Conservation (phyloP, 352 stramenopile genomes). For the Phytopythium cucurbitacearum region DNA sequence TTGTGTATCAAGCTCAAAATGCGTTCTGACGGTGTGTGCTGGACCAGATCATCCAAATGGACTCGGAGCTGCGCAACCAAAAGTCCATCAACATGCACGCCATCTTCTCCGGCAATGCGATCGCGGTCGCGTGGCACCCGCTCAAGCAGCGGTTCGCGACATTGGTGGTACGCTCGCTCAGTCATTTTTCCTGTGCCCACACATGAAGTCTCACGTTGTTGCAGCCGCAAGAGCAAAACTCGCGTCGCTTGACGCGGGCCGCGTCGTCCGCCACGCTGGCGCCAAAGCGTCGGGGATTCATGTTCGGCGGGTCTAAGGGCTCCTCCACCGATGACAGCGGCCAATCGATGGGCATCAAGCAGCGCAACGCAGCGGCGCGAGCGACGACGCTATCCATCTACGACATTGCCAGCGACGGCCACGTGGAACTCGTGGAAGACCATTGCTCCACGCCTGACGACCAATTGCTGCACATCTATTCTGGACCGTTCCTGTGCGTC, state of each 20-base stretch:
- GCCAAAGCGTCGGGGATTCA: conserved; percentile 51
- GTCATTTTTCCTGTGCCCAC: neutral
- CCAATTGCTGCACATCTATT: conserved; percentile 63
- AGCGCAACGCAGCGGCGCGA: conserved; percentile 33
- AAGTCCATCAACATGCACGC: conserved; percentile 57
- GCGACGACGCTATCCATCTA: conserved; percentile 33
- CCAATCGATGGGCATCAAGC: conserved; percentile 16
- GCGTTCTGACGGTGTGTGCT: neutral
- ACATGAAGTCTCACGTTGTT: neutral
- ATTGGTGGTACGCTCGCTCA: conserved; percentile 1
- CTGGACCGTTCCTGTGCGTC: conserved; percentile 58
- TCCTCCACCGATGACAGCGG: conserved; percentile 17
- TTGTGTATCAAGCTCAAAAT: neutral
- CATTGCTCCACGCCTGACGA: conserved; percentile 47
- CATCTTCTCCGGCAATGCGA: conserved; percentile 55
- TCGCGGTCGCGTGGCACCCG: conserved; percentile 63
- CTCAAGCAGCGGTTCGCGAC: conserved; percentile 28
- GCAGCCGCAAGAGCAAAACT: conserved; percentile 57
- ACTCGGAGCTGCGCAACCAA: conserved; percentile 58
- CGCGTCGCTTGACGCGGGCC: conserved; percentile 25
- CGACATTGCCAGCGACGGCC: conserved; percentile 25
- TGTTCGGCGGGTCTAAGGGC: conserved; percentile 47
- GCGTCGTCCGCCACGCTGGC: conserved; percentile 31
- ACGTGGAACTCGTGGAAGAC: conserved; percentile 52
- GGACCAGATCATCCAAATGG: conserved; percentile 56